Base-by-base conservation (phyloP, 768 basidiomycete species). In the Suillus hirtellus region DNA sequence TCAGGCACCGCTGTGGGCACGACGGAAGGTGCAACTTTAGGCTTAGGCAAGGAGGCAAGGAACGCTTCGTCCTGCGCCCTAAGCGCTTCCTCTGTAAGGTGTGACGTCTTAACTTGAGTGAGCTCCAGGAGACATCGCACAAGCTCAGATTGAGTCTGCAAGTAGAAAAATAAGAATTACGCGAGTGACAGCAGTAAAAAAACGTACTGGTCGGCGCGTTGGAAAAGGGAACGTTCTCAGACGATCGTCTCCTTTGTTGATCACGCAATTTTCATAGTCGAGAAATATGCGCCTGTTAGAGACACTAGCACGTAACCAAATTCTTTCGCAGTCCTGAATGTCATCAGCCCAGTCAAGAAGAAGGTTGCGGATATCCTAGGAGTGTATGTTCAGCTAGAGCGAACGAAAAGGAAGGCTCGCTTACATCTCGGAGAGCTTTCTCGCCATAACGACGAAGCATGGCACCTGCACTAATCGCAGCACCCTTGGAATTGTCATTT, bases 161-260 rank as follows among this genome's bases (percentile, higher is more conserved):
- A 43, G 53, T 53, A 17, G 42, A 24, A 59, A 7, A 64, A 49
- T 58, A 42, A 4, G 17, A 19, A 21, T 9, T 43, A 46, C 40
- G 55, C 61, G 21, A 2, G 12, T 27, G 35, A 59, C 35, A 42
- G 46, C 3, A 60, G 24, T 21, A 43, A 21, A 43, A 21, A 58
- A n/a, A 80, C 91, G 63, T 75, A 95, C 95, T 15, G 97, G 96
- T 67, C 97, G 84, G 46, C 96, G 88, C 1, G 97, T 99, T 4
- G 95, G 96, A 76, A 99, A 99, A 0, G 96, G 95, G 75, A 96
- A 99, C 0, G 89, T 92, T 50, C 95, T 85, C 37, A 99, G 76
- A 43, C 96, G 84, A 38, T 85, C 85, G 66, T 99, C 96, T 37
- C 87, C 84, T 78, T 93, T 95, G 35, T 78, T 71, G 59, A 98